Conservation (phyloP, 768 basidiomycete species). For the Auriscalpium orientale region DNA sequence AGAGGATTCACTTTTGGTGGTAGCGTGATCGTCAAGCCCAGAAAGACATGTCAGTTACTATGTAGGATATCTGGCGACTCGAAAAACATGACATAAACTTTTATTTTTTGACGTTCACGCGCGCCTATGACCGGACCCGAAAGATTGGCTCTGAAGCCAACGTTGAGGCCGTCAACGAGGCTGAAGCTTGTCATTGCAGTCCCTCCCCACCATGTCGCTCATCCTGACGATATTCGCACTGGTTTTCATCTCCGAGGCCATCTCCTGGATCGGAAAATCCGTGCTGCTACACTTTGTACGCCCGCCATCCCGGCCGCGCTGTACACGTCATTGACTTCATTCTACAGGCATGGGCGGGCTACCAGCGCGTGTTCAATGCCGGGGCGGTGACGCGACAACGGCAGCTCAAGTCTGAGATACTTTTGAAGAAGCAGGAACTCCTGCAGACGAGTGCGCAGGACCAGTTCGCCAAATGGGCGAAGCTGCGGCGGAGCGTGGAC, state of each 20-base stretch:
- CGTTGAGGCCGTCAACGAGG: too few species aligned
- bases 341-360: slow-evolving; percentile 61
- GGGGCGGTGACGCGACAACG: slow-evolving; percentile 50
- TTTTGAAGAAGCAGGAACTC: slow-evolving; percentile 78
- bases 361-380: slow-evolving; percentile 59
- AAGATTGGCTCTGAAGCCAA: too few species aligned
- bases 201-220: slow-evolving; percentile 50
- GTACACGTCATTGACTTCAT: not conserved
- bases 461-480: slow-evolving; percentile 98
- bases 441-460: slow-evolving; percentile 90
- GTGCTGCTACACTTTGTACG: slow-evolving; percentile 77
- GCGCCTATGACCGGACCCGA: too few species aligned
- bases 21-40: too few species aligned
- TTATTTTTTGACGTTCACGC: too few species aligned
- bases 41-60: too few species aligned
- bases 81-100: too few species aligned
- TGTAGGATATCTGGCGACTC: too few species aligned
- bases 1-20: slow-evolving; percentile 30
- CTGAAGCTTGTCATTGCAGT: too few species aligned
- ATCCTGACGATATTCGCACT: slow-evolving; percentile 76
- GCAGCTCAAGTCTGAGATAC: slow-evolving; percentile 70
- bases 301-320: slow-evolving; percentile 9
- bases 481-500: slow-evolving; percentile 82
- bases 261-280: slow-evolving; percentile 84
- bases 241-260: slow-evolving; percentile 75